Evolutionary conservation across 495 filamentous ascomycete species (phyloP), one percentile per base, ranked within the genome.

Genomic region (Penicillium silybi): DNA sequence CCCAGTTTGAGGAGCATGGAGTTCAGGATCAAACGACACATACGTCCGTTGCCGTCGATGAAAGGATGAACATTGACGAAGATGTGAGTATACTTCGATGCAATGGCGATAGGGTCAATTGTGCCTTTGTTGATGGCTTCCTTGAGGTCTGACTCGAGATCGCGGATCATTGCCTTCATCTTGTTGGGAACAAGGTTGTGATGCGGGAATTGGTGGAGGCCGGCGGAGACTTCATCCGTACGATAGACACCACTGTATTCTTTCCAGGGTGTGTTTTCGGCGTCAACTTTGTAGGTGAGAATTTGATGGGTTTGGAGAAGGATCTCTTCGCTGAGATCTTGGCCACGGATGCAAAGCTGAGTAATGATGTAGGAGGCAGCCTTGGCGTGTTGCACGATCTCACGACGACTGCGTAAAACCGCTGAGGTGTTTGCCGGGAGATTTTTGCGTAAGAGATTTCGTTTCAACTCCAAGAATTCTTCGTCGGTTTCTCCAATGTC

Each of bases 21-120:
- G 50, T 68, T 75, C 1, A 73, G 42, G 6, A 74, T 64, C 20
- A 73, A 40, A 25, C 69, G 66, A 41, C 63, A 71, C 34, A 58
- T 57, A 25, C 69, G 52, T 2, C 72, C 69, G 43, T 75, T 75
- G 3, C 66, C 69, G 38, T 74, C 69, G 2, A 57, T 35, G 39
- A 73, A 74, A 2, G 69, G 71, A 46, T 71, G 69, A 20, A 73
- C 68, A 2, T 59, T 53, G 35, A 70, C 61, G 32, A 75, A 70
- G 0, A 55, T 32, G 8, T 66, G 54, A 2, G 47, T 60, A 41
- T 64, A 67, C 38, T 69, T 64, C 1, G 68, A 41, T 3, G 68
- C 66, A 7, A 74, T 34, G 8, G 42, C 48, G 32, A 67, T 56
- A 2, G 67, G 65, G 50, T 73, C 70, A n/a, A 75, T 35, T 2